Conservation (phyloP, 2,329 filamentous ascomycete genomes). For the Colletotrichum tabaci region DNA sequence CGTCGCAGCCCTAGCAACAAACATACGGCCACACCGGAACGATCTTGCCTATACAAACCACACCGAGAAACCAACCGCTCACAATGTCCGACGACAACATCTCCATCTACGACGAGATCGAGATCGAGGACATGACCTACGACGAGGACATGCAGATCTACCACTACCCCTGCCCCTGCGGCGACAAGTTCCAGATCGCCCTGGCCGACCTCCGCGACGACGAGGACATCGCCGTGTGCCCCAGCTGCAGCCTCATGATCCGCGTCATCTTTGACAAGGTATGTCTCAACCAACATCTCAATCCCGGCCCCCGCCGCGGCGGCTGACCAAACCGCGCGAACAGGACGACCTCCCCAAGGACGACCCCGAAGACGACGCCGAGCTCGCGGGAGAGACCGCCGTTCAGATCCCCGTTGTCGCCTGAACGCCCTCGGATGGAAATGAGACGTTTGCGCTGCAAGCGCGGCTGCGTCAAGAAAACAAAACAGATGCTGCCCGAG, state of each 20-base stretch:
- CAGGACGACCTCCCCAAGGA: constrained; percentile 63
- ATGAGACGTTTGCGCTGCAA: neutral
- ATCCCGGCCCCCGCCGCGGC: neutral
- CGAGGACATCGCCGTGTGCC: constrained; percentile 95
- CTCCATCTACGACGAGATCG: constrained; percentile 95
- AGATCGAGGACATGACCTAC: constrained; percentile 98
- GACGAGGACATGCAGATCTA: constrained; percentile 88
- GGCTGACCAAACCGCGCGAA: neutral
- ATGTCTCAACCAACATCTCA: constrained; percentile 41
- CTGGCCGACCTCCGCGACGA: constrained; percentile 89
- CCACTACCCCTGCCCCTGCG: constrained; percentile 96
- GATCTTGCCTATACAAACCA: neutral
- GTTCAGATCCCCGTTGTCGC: constrained; percentile 58
- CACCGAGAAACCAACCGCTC: neutral
- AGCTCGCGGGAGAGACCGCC: constrained; percentile 51
- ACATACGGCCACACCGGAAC: neutral
- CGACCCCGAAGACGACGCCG: constrained; percentile 48
- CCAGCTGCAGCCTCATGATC: constrained; percentile 98
- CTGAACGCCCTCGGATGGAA: constrained; percentile 45
- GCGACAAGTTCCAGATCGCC: constrained; percentile 94
- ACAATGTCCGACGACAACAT: constrained; percentile 76
- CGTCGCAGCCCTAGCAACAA: neutral
- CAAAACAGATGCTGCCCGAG: neutral
- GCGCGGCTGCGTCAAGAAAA: neutral
- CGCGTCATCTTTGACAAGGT: constrained; percentile 92